Base-by-base conservation (phyloP, 2,329 filamentous ascomycete species). In the Aspergillus proliferans region DNA sequence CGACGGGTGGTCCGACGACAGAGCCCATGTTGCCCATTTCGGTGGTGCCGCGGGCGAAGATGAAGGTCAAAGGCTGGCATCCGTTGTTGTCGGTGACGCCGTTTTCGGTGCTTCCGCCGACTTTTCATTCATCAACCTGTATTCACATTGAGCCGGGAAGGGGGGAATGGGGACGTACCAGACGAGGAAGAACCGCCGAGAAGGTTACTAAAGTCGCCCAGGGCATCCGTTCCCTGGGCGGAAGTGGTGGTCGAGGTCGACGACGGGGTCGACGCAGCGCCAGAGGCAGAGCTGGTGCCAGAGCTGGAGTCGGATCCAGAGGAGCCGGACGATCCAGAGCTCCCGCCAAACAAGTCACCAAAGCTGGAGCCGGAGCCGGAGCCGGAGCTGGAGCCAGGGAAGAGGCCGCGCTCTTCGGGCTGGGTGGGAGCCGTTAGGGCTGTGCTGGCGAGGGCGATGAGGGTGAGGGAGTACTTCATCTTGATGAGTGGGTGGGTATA, bases 11-110 rank as follows among this genome's bases (percentile, higher is more conserved):
- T 1, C 72, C 72, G 26, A 71, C 59, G 6, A 73, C 59, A 0
- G 57, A 58, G 6, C 72, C 72, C 56, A 75, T 71, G 50, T 74
- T 75, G 3, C 72, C 72, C 3, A 55, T 24, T 52, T 75, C 72
- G 9, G 57, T 59, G 1, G 69, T 73, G 15, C 71, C 71, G 26
- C 71, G 70, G 14, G 71, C 71, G 47, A 71, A 74, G 46, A 74
- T 69, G 46, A 74, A 63, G 2, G 71, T 74, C 53, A 73, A 52
- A 2, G 65, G 64, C 43, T 71, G 64, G 60, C 72, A 75, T 57
- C 62, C 68, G 18, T 51, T 60, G 50, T 70, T 67, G 38, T 67
- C 56, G 7, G 59, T 63, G 30, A 75, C 63, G 8, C 69, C 71
- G 52, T 73, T 73, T 42, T 69, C 67, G 6, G 60, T 65, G 4